phyloP scores from a whole-genome alignment of 371 early-diverging fungal genomes.

The Sporodiniella umbellata region DNA sequence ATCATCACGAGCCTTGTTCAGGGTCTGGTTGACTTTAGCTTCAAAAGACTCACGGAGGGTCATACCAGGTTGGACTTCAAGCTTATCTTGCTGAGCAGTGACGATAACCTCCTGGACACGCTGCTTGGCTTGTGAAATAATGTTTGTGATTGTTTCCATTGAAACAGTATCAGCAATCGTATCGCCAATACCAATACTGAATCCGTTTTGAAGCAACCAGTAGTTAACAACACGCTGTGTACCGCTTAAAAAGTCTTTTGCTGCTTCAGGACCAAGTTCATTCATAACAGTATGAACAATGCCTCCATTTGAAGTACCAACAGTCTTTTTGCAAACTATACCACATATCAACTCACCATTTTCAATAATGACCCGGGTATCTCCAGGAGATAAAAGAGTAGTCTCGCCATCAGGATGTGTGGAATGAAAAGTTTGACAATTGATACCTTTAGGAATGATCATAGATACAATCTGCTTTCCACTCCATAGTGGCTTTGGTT shows the following conservation, averaged over 20 bases:
- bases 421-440: conserved; percentile 75
- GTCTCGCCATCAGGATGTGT: conserved; percentile 82
- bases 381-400: conserved; percentile 81
- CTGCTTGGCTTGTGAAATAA: conserved; percentile 82
- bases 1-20: conserved; percentile 97
- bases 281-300: conserved; percentile 96
- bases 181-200: conserved; percentile 99
- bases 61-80: conserved; percentile 97
- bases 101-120: conserved; percentile 87
- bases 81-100: conserved; percentile 81
- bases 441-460: conserved; percentile 92
- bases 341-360: conserved; percentile 95
- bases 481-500: conserved; percentile 97
- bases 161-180: conserved; percentile 94
- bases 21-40: conserved; percentile 81
- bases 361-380: conserved; percentile 91
- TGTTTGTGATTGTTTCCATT: conserved; percentile 83
- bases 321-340: conserved; percentile 97
- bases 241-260: conserved; percentile 93
- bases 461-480: conserved; percentile 97
- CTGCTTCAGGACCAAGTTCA: conserved; percentile 90
- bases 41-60: conserved; percentile 98
- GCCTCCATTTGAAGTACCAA: conserved; percentile 92
- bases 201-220: conserved; percentile 94
- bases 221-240: conserved; percentile 95